Evolutionary conservation across 1,284 basidiomycete species (phyloP).

Genomic region (Malassezia furfur): DNA sequence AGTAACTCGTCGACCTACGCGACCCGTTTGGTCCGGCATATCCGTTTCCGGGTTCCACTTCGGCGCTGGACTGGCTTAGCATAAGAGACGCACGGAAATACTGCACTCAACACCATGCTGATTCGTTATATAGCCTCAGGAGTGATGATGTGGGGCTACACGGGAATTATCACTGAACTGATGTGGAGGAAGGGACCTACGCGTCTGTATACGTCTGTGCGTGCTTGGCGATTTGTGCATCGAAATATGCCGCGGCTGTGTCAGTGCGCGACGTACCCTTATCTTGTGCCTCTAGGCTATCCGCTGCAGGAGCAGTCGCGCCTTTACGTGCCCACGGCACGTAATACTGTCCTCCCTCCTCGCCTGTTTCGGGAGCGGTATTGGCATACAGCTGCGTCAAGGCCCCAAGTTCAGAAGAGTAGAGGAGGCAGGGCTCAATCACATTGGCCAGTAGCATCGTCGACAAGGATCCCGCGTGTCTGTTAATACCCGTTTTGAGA

Average conservation of each 20-base stretch:
- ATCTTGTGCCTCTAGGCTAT: conserved; percentile 1
- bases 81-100: conserved; percentile 4
- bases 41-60: conserved; percentile 5
- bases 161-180: background rate
- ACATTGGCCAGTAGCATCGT: conserved; percentile 7
- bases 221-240: conserved; percentile 19
- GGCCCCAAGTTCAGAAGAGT: conserved; percentile 20
- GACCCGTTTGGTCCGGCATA: conserved; percentile 11
- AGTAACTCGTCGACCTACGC: conserved; percentile 4
- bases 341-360: conserved; percentile 23
- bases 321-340: conserved; percentile 29
- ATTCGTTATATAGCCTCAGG: too few relatives aligned
- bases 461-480: conserved; percentile 12
- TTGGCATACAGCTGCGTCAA: conserved; percentile 29
- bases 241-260: conserved; percentile 25
- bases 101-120: background rate
- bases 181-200: conserved; percentile 1
- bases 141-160: too few relatives aligned
- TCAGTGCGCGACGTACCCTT: conserved; percentile 1
- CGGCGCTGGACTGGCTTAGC: background rate
- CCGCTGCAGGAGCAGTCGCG: conserved; percentile 15
- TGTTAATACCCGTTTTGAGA: conserved; percentile 8
- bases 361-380: conserved; percentile 5
- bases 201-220: background rate
- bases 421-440: conserved; percentile 20